phyloP scores from a whole-genome alignment of 352 stramenopile genomes.

The Phytophthora rubi region DNA sequence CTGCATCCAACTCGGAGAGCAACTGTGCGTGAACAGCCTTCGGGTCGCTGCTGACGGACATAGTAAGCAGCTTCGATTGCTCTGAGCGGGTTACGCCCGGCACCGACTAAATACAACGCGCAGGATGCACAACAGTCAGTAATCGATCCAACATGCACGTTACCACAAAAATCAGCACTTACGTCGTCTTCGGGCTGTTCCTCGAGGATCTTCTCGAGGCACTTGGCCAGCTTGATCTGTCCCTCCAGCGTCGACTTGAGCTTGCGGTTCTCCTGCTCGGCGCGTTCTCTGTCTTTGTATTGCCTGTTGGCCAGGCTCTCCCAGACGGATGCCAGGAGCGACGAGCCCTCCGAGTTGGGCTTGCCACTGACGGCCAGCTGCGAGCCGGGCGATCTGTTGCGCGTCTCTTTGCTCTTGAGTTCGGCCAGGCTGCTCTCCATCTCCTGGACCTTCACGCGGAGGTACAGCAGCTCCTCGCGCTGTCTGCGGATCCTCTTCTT shows the following conservation, averaged over 20 bases:
- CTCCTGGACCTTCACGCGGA: constrained; percentile 52
- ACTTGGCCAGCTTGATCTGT: constrained; percentile 49
- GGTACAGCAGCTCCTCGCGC: constrained; percentile 50
- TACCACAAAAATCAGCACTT: constrained; percentile 5
- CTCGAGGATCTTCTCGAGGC: constrained; percentile 47
- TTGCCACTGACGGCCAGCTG: constrained; percentile 25
- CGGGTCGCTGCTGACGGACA: constrained; percentile 20
- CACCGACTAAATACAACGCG: constrained; percentile 4
- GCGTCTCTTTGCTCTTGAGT: constrained; percentile 23
- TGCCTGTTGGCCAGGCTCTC: constrained; percentile 45
- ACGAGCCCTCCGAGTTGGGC: constrained; percentile 12
- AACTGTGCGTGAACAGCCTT: constrained; percentile 36
- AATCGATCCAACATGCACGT: not conserved
- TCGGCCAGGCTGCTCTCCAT: constrained; percentile 44
- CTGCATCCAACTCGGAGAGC: constrained; percentile 23
- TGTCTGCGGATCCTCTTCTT: constrained; percentile 54
- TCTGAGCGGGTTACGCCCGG: constrained; percentile 4
- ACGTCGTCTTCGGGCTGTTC: constrained; percentile 34
- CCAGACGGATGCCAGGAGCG: constrained; percentile 44
- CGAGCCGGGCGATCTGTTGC: constrained; percentile 7
- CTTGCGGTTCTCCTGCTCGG: constrained; percentile 50
- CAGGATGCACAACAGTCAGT: constrained; percentile 5
- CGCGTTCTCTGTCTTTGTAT: constrained; percentile 42
- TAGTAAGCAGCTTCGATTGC: constrained; percentile 30
- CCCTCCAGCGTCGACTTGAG: constrained; percentile 45